A percentile compares a stretch with the other conserved stretches of the same genome.
Conservation (phyloP, 2,329 filamentous ascomycete species). For the Tympanopsis confertula region DNA sequence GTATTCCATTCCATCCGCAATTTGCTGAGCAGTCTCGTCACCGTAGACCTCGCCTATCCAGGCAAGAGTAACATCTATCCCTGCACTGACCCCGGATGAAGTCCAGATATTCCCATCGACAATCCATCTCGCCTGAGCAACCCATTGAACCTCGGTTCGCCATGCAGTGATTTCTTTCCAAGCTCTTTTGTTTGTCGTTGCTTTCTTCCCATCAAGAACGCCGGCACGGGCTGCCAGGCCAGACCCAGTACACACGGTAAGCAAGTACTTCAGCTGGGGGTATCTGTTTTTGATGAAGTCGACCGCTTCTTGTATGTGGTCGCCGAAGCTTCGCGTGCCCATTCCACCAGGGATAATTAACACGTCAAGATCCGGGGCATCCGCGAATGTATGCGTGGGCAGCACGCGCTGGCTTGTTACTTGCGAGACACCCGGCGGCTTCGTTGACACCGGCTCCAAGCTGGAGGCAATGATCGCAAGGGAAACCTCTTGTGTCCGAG, state of each 20-base stretch:
- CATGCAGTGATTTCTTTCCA: constrained; percentile 35
- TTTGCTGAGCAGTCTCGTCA: constrained; percentile 28
- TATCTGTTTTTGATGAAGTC: constrained; percentile 32
- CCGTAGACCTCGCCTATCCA: constrained; percentile 43
- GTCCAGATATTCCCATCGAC: constrained; percentile 57
- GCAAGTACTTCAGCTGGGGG: constrained; percentile 36
- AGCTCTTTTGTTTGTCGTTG: constrained; percentile 55
- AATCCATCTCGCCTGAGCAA: constrained; percentile 50
- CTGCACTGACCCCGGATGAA: constrained; percentile 49
- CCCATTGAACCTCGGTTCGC: constrained; percentile 44
- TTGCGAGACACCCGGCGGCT: constrained; percentile 8
- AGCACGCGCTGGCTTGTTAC: constrained; percentile 16
- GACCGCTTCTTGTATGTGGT: constrained; percentile 18
- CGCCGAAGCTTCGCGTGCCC: constrained; percentile 27
- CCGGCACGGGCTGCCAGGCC: constrained; percentile 45
- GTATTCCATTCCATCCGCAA: constrained; percentile 46
- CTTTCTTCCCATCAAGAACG: constrained; percentile 43
- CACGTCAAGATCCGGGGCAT: constrained; percentile 42
- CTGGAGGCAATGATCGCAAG: constrained; percentile 27
- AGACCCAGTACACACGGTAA: constrained; percentile 58
- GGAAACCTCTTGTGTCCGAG: constrained; percentile 19
- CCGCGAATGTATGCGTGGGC: constrained; percentile 38
- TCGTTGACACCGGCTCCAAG: constrained; percentile 26
- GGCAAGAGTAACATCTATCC: constrained; percentile 48
- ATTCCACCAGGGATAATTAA: constrained; percentile 55